Conservation (phyloP, 2,329 filamentous ascomycete species). For the Paecilomyces fulvus region DNA sequence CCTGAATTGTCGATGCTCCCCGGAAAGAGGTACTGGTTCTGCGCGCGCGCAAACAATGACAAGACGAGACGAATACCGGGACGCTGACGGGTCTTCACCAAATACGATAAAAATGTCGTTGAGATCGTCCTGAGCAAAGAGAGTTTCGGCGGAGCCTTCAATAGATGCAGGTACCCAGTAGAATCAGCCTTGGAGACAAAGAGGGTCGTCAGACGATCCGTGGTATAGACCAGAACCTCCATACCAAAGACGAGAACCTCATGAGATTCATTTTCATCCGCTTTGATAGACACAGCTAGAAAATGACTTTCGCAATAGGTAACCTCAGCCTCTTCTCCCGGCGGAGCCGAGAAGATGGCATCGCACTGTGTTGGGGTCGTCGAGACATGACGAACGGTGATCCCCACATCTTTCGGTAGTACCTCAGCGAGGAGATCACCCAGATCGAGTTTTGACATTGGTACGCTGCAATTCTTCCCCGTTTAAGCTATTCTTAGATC, state of each 20-base stretch:
- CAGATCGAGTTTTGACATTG: slow-evolving; percentile 27
- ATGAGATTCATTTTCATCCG: slow-evolving; percentile 14
- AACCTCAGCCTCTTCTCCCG: slow-evolving; percentile 59
- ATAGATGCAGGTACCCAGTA: slow-evolving; percentile 70
- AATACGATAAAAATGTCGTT: slow-evolving; percentile 64
- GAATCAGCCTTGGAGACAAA: slow-evolving; percentile 98
- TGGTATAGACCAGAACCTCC: slow-evolving; percentile 82
- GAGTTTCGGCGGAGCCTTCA: slow-evolving; percentile 53
- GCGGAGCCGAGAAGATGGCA: slow-evolving; percentile 71
- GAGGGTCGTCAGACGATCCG: slow-evolving; percentile 68
- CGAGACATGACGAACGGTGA: slow-evolving; percentile 77
- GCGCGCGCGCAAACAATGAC: slow-evolving; percentile 84
- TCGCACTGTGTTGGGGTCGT: slow-evolving; percentile 68
- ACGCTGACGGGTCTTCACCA: slow-evolving; percentile 60
- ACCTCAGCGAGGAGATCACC: slow-evolving; percentile 42
- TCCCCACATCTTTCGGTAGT: slow-evolving; percentile 46
- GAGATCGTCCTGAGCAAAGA: slow-evolving; percentile 64
- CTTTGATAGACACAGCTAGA: slow-evolving; percentile 48
- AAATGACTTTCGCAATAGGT: slow-evolving; percentile 88
- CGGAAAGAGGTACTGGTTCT: slow-evolving; percentile 90
- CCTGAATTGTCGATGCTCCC: slow-evolving; percentile 74
- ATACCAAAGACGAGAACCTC: slow-evolving; percentile 71
- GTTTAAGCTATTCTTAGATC: not conserved
- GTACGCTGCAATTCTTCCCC: not conserved
- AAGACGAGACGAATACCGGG: slow-evolving; percentile 62